Base-by-base conservation (phyloP, 306 rosid genomes). In the Vigna radiata region DNA sequence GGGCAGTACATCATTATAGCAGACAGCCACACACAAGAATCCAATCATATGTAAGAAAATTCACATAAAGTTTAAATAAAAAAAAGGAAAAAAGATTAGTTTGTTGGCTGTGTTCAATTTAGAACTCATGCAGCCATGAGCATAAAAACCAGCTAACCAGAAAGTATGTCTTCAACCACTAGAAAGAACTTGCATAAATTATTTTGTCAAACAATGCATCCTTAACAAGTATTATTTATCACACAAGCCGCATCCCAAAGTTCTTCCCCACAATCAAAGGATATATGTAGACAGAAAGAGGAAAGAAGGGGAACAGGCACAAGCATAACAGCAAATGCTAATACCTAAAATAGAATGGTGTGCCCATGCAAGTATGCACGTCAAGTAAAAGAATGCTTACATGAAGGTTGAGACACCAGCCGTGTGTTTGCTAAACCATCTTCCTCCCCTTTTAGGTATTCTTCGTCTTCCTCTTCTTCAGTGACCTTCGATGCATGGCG, bases 381-480 rank as follows among this genome's bases (percentile, higher is more conserved):
- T 53, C 59, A 14, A 39, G 55, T 8, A 69, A 75, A 25, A 63
- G 4, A 77, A 29, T 39, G 61, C 93, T 81, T 81, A 95, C 98
- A 95, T 52, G 97, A 90, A 75, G 98, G 98, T 81, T 95, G 98
- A 7, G 90, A 72, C 79, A 95, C 44, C 46, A 95, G 89, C 60
- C 99, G 88, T 12, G 99, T 95, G 74, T 71, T 92, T 56, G 96
- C 74, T 68, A 92, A 79, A 64, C 96, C 88, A 75, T 88, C 98
- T 85, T 95, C 98, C 82, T 95, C 97, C 85, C 91, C 99, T 76
- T 92, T 95, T n/a, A 95, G 97, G 75, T 82, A 95, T 64, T 92
- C 97, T 85, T 95, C 97, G 74, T 95, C 99, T 75, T 95, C 99
- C 79, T 95, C 99, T 79, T 95, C 97, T 83, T 95, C 98, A n/a